These are phyloP conservation scores for Yarrowia sp. DNA, from an alignment of 805 yeast genomes.

Conservation along the genomic window DNA sequence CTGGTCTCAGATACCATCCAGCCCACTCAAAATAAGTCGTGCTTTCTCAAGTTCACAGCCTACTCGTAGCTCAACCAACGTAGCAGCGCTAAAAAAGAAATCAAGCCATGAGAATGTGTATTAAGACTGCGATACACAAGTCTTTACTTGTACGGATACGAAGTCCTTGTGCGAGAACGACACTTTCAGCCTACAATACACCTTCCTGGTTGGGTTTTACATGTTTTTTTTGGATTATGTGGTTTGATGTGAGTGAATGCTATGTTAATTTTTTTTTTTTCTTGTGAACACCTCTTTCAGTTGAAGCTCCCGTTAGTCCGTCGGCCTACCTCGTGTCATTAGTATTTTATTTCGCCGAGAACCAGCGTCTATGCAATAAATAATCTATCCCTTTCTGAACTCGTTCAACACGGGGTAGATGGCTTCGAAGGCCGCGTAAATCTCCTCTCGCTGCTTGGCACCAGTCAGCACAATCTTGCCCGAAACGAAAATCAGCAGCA, in stretches of 20 bases:
- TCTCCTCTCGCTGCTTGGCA: slow-evolving; percentile 98
- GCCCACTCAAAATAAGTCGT: too few species aligned
- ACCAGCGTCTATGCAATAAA: slow-evolving; percentile 39
- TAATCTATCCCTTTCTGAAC: slow-evolving; percentile 76
- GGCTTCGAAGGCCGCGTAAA: slow-evolving; percentile 97
- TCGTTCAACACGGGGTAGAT: slow-evolving; percentile 98
- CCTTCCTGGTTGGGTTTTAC: slow-evolving; percentile 3
- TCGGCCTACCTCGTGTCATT: slow-evolving; percentile 18
- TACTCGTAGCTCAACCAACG: too few species aligned
- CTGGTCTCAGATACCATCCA: too few species aligned
- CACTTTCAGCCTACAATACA: background rate
- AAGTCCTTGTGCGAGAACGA: too few species aligned
- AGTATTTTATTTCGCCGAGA: slow-evolving; percentile 35
- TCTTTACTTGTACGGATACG: too few species aligned
- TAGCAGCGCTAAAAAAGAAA: too few species aligned
- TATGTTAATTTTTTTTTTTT: slow-evolving; percentile 15
- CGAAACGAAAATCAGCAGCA: slow-evolving; percentile 90
- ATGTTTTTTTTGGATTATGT: slow-evolving; percentile 28
- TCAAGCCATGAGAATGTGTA: too few species aligned
- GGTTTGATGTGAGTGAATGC: slow-evolving; percentile 1
- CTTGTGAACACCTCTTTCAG: background rate
- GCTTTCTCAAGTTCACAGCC: too few species aligned
- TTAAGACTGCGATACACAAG: too few species aligned
- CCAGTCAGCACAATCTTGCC: slow-evolving; percentile 98
- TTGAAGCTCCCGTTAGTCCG: slow-evolving; percentile 21